Evolutionary conservation across 2,329 filamentous ascomycete species (phyloP), one percentile per base, ranked within the genome.

Genomic region (Trichoderma lentiforme): DNA sequence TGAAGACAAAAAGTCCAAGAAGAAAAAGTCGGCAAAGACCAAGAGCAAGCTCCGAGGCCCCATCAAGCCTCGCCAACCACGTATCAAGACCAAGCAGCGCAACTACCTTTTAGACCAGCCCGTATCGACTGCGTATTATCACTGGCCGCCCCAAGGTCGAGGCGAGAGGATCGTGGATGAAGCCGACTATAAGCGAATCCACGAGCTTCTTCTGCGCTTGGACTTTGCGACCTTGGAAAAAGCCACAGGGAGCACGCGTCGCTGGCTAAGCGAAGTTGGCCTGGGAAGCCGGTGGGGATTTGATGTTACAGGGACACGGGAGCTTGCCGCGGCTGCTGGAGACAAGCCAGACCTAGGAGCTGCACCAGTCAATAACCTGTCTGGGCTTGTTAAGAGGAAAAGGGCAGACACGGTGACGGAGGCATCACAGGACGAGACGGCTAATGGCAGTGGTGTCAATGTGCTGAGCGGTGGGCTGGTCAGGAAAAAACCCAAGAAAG

Each of bases 261-360:
- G 91, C 68, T 96, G 93, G 92, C 85, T 90, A 57, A 86, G 86
- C 15, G 92, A 95, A 77, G 89, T 91, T 1, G 87, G 86, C 18
- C 82, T 85, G 71, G 86, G 86, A 0, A 80, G 83, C 1, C 76
- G 79, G 24, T 91, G 88, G 89, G 87, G 87, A 0, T 77, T 85
- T 9, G 80, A 82, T 0, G 81, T 91, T 2, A 78, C 80, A 4
- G 90, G 90, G 0, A 80, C 77, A 36, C 80, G 80, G 36, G 79
- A 80, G 36, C 67, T 77, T 12, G 74, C 77, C 0, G 60, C 72
- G 0, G 53, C 74, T 0, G 71, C 73, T 3, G 60, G 18, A 36
- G 67, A 64, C 32, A 74, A 60, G 21, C n/a, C 34, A 14, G 70
- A 21, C 26, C 51, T n/a, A 26, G 72, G 58, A 21, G 43, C 6